Base-by-base conservation (phyloP, 805 yeast species). In the Starmera pachycereana region DNA sequence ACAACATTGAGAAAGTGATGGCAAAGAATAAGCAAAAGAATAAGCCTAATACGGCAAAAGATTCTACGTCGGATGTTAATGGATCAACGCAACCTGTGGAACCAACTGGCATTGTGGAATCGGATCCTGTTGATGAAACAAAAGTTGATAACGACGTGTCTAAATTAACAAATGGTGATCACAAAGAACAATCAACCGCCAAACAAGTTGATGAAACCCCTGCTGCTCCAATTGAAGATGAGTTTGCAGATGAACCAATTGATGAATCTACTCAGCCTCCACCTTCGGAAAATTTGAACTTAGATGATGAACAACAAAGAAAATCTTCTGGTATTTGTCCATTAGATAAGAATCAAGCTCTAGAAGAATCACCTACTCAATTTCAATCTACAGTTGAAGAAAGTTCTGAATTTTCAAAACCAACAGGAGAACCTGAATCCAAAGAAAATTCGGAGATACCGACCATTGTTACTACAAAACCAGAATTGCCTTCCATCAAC, bases 361-460 rank as follows among this genome's bases (percentile, higher is more conserved):
- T 14, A n/a, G 32, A 29, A 29, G 31, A 29, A 29, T n/a, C 31
- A 29, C 4, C 12, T 6, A n/a, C 31, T 29, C 12, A 29, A 29
- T 11, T 11, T 29, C 13, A 29, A 30, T n/a, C 32, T n/a, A 8
- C 32, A 12, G 13, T n/a, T 8, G 31, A 8, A 29, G 31, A 29
- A 29, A 29, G 32, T 12, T 12, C 32, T 3, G n/a, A 12, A 29
- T 3, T 13, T 4, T 29, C n/a, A 10, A 10, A 13, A 29, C 7
- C 32, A 29, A 29, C 13, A 29, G 7, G 29, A 10, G 4, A 28
- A 28, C 3, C 12, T 4, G 29, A 29, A 12, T 29, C 18, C 18
- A 12, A 12, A 10, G 32, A 29, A n/a, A 30, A 30, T 6, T 37
- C 50, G 1, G 49, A 50, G 1, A 39, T 51, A 38, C 55, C 55